Base-by-base conservation (phyloP, 129 eudicot species). In the Flaveria bidentis region DNA sequence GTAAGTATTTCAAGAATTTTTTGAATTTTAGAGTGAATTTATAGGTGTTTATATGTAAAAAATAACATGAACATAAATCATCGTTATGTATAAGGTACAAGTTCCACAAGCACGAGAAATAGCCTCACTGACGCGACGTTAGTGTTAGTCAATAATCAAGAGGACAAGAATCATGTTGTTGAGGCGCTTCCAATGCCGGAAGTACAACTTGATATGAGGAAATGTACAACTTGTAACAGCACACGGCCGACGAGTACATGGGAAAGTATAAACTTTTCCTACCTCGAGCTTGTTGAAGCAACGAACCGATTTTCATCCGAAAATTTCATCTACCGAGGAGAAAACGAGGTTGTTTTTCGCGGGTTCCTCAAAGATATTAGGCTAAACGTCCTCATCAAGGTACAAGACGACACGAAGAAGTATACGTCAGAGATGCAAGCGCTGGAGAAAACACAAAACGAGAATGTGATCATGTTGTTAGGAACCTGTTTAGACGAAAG, bases 301-400 rank as follows among this genome's bases (percentile, higher is more conserved):
- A 85, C 89, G 22, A 73, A 76, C n/a, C 73, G 86, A 46, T 82
- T 85, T 57, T 82, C 89, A 3, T 65, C 84, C 5, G 81, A 75
- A 10, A 82, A 79, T 74, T 67, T 85, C 75, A 85, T 85, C 15
- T 82, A 78, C 11, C 61, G 72, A 71, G 86, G 86, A 57, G 89
- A 70, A 56, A 51, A 75, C n/a, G 89, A 65, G 57, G 67, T 81
- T 10, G 84, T 85, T 57, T 82, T 78, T 68, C 23, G 26, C 2
- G 89, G 89, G 56, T 66, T 66, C 49, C 77, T 82, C 1, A 66
- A 56, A 47, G 20, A 50, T 11, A 79, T 44, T 25, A 83, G 45
- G 28, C 67, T 71, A 2, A 60, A 69, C 6, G 53, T 82, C 58
- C 63, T 76, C 14, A 79, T 85, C 42, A 85, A 85, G 75, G 76